Percentiles rank a stretch among this genome's conserved stretches.
phyloP scores from a whole-genome alignment of 768 basidiomycete genomes.

The Tulasnella sp. region DNA sequence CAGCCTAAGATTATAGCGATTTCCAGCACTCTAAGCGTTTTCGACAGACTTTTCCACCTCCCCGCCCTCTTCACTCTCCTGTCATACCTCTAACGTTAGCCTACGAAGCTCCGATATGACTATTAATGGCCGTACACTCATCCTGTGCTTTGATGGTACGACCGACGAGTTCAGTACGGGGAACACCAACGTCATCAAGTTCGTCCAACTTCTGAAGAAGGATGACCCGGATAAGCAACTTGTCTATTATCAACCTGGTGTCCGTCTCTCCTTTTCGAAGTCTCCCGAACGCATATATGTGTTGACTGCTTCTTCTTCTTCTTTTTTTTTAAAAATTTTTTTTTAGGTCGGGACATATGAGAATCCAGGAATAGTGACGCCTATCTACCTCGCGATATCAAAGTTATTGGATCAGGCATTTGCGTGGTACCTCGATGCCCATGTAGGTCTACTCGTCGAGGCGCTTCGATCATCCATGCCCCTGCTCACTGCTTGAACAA shows the following conservation, averaged over 20 bases:
- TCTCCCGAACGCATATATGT: not conserved
- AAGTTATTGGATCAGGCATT: conserved; percentile 56
- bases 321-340: too few species aligned
- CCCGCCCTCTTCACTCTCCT: too few species aligned
- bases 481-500: not conserved
- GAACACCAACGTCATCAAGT: conserved; percentile 61
- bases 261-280: not conserved
- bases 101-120: too few species aligned
- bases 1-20: too few species aligned
- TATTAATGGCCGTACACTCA: conserved; percentile 32
- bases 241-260: conserved; percentile 49
- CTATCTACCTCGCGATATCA: conserved; percentile 36
- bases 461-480: not conserved
- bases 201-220: conserved; percentile 59
- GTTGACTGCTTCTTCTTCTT: conserved; percentile 33
- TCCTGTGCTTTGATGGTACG: conserved; percentile 59
- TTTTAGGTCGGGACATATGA: conserved; percentile 47
- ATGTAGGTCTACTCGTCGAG: conserved; percentile 27
- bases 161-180: conserved; percentile 28
- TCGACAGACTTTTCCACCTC: too few species aligned
- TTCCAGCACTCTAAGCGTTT: too few species aligned
- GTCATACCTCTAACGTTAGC: too few species aligned
- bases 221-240: conserved; percentile 44
- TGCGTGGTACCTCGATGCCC: conserved; percentile 65
- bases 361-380: conserved; percentile 48